Percentiles rank a stretch among this genome's conserved stretches.
Conservation (phyloP, 495 filamentous ascomycete species). For the Sphaerosporella brunnea region DNA sequence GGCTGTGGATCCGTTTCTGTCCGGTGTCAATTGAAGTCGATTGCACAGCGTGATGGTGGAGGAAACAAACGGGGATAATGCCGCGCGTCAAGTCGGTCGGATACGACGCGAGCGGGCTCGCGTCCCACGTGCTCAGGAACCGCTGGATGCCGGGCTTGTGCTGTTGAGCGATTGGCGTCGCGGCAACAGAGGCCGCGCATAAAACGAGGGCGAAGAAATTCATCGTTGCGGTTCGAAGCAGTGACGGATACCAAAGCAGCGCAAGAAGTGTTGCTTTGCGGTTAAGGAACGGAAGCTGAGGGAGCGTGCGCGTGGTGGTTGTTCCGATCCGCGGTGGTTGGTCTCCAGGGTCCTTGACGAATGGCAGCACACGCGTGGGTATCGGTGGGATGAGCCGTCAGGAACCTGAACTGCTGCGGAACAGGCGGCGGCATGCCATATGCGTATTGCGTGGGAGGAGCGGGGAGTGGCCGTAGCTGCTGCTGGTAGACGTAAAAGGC, state of each 20-base stretch:
- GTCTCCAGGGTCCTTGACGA: background rate
- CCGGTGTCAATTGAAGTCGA: background rate
- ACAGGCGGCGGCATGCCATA: too few species aligned
- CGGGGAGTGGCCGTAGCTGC: too few species aligned
- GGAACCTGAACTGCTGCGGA: too few species aligned
- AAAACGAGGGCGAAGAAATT: background rate
- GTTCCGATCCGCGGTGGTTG: background rate
- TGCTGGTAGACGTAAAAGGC: too few species aligned
- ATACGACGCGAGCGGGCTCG: conserved; percentile 33
- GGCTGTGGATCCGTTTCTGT: conserved; percentile 39
- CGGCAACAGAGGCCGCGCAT: background rate
- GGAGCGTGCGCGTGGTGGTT: background rate
- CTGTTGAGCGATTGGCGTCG: background rate
- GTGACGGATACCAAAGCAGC: background rate
- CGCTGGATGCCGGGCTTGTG: conserved; percentile 9
- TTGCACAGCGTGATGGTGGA: background rate
- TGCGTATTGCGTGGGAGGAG: too few species aligned
- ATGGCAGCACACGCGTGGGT: background rate
- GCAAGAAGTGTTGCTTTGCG: background rate
- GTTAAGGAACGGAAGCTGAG: background rate
- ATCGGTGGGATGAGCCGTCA: too few species aligned
- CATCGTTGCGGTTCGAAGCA: background rate
- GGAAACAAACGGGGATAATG: conserved; percentile 17
- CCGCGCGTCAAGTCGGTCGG: conserved; percentile 48
- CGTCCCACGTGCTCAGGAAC: conserved; percentile 10